These are phyloP conservation scores for Thalassiosira profunda DNA, from an alignment of 108 stramenopile genomes.

Conservation along the genomic window DNA sequence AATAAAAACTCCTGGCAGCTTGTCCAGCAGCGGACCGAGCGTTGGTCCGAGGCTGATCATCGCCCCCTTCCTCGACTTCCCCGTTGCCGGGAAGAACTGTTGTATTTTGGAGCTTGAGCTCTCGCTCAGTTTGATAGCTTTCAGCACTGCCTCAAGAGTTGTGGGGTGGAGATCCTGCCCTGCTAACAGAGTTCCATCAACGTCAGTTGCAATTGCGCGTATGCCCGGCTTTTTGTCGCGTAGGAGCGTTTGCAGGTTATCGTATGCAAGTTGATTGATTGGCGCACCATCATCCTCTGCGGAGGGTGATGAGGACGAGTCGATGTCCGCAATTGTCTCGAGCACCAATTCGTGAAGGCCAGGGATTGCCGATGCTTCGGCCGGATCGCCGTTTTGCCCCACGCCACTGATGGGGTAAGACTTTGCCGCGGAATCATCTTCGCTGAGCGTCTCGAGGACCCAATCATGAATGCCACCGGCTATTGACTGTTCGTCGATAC, in stretches of 20 bases:
- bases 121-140: constrained; percentile 48
- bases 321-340: constrained; percentile 50
- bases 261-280: constrained; percentile 14
- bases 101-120: constrained; percentile 20
- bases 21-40: constrained; percentile 26
- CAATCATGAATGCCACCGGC: constrained; percentile 4
- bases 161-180: constrained; percentile 71
- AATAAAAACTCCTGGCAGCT: constrained; percentile 51
- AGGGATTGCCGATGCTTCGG: constrained; percentile 16
- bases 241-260: constrained; percentile 17
- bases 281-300: constrained; percentile 11
- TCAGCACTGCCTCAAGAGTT: constrained; percentile 57
- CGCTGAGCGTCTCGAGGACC: neutral
- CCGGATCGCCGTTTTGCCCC: neutral
- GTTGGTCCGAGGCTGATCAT: constrained; percentile 58
- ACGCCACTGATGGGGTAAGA: neutral
- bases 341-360: constrained; percentile 72
- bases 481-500: neutral
- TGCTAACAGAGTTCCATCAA: constrained; percentile 88
- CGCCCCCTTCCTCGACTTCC: constrained; percentile 84
- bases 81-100: constrained; percentile 89
- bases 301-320: constrained; percentile 1
- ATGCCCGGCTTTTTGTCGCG: constrained; percentile 31
- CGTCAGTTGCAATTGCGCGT: constrained; percentile 86
- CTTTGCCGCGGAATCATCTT: neutral